phyloP scores from a whole-genome alignment of 1,284 basidiomycete species.

The Sporisorium exsertum region DNA sequence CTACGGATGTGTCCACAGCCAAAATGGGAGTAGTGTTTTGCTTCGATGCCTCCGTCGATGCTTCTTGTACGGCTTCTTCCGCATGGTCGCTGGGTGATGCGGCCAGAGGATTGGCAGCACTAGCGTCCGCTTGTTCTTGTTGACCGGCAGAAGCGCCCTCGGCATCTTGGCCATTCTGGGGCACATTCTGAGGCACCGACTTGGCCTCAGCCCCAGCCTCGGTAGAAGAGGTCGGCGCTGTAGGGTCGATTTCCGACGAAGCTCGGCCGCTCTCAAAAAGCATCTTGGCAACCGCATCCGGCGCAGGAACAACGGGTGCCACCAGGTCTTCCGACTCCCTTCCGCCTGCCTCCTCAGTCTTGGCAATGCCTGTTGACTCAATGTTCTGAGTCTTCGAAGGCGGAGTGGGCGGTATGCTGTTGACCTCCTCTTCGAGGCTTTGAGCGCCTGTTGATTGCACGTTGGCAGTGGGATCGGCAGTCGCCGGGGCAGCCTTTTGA shows the following conservation, averaged over 20 bases:
- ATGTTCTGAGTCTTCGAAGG: slow-evolving; percentile 29
- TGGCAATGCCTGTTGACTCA: neutral
- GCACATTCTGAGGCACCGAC: neutral
- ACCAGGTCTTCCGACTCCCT: slow-evolving; percentile 33
- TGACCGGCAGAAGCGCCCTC: neutral
- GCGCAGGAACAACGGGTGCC: slow-evolving; percentile 35
- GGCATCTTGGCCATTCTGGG: neutral
- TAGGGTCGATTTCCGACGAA: slow-evolving; percentile 5
- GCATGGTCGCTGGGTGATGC: too few species aligned
- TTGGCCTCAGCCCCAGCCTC: neutral
- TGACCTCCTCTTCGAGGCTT: slow-evolving; percentile 37
- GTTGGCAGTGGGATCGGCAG: slow-evolving; percentile 9
- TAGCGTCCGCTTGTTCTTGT: neutral
- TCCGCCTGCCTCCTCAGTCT: slow-evolving; percentile 21
- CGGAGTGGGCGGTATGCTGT: slow-evolving; percentile 30
- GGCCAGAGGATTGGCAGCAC: neutral
- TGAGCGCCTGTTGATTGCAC: slow-evolving; percentile 8
- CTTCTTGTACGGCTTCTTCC: neutral
- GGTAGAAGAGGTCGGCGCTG: neutral
- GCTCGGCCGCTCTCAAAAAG: slow-evolving; percentile 10
- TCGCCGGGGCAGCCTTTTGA: neutral
- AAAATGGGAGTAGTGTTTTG: neutral
- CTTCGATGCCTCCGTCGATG: neutral
- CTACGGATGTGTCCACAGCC: neutral
- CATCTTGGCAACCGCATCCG: slow-evolving; percentile 21